These are phyloP conservation scores for Globisporangium paroecandrum DNA, from an alignment of 352 stramenopile species.

Conservation along the genomic window DNA sequence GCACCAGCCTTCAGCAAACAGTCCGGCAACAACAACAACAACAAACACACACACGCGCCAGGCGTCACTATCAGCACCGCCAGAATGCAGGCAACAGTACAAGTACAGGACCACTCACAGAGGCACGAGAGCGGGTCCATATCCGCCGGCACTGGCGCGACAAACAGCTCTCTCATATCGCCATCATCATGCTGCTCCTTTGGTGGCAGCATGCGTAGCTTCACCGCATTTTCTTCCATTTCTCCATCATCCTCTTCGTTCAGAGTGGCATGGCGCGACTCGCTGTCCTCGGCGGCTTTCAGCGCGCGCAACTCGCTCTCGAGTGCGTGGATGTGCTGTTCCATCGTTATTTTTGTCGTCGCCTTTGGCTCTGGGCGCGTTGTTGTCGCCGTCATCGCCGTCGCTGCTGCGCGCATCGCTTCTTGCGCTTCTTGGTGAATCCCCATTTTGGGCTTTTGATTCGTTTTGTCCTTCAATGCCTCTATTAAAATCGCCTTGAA, in stretches of 20 bases:
- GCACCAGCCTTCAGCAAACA: constrained; percentile 29
- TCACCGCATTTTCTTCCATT: background rate
- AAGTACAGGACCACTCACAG: constrained; percentile 24
- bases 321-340: constrained; percentile 6
- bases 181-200: background rate
- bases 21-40: background rate
- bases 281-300: background rate
- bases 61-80: background rate
- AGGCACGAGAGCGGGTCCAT: constrained; percentile 57
- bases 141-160: background rate
- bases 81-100: background rate
- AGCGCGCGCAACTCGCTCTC: constrained; percentile 13
- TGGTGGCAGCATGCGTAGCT: background rate
- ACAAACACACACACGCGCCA: background rate
- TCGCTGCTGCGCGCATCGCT: too few species aligned
- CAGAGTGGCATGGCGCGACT: background rate
- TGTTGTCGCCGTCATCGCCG: background rate
- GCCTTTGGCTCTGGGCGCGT: background rate
- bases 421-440: too few species aligned
- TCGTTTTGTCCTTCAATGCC: too few species aligned
- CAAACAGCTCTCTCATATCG: background rate
- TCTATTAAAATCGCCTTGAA: too few species aligned
- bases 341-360: background rate
- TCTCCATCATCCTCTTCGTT: background rate
- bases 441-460: too few species aligned